Conservation (phyloP, 306 rosid species). For the Dryas octopetala region DNA sequence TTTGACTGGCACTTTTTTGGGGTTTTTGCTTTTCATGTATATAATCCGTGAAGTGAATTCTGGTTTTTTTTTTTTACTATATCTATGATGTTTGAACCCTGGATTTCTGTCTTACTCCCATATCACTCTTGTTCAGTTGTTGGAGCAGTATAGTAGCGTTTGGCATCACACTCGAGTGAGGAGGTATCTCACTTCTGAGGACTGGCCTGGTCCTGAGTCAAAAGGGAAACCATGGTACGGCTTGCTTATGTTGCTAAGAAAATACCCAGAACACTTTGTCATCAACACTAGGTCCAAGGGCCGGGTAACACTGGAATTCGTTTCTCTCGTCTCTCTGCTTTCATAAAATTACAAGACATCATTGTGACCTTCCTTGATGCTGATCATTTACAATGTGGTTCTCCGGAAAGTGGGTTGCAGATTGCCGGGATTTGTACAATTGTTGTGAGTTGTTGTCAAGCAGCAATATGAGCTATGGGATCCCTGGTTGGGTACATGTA, state of each 20-base stretch:
- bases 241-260: conserved; percentile 85
- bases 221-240: conserved; percentile 99
- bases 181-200: conserved; percentile 86
- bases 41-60: not conserved
- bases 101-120: not conserved
- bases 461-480: not conserved
- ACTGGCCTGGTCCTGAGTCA: conserved; percentile 84
- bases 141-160: conserved; percentile 66
- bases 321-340: conserved; percentile 89
- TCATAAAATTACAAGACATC: conserved; percentile 40
- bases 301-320: conserved; percentile 75
- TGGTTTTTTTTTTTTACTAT: not conserved
- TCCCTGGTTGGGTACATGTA: conserved; percentile 4
- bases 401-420: conserved; percentile 6
- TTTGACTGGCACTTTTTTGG: not conserved
- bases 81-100: not conserved
- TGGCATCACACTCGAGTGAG: conserved; percentile 92
- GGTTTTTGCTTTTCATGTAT: not conserved
- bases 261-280: conserved; percentile 97
- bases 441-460: conserved; percentile 1
- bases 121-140: conserved; percentile 52
- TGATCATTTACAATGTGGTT: conserved; percentile 13
- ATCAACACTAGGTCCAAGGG: conserved; percentile 97
- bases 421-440: conserved; percentile 4
- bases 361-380: not conserved